Conservation (phyloP, 2,329 filamentous ascomycete species). For the Colletotrichum sp. region DNA sequence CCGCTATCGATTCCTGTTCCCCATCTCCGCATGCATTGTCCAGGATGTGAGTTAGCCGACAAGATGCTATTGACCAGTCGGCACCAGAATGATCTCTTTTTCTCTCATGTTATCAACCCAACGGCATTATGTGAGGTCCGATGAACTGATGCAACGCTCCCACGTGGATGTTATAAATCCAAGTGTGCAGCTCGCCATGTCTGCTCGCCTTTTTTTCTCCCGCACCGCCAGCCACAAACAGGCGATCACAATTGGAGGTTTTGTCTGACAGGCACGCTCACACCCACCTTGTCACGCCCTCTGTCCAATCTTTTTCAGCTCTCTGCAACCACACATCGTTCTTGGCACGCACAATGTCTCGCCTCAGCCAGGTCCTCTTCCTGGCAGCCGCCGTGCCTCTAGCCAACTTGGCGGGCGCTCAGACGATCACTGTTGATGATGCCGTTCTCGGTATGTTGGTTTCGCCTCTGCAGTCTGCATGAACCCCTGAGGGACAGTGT, state of each 20-base stretch:
- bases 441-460: background rate
- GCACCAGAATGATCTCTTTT: background rate
- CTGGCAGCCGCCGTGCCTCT: background rate
- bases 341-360: background rate
- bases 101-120: background rate
- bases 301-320: background rate
- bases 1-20: background rate
- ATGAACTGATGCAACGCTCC: background rate
- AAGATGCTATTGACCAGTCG: background rate
- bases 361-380: background rate
- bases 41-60: background rate
- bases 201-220: background rate
- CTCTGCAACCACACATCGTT: background rate
- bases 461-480: background rate
- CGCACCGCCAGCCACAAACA: conserved; percentile 3
- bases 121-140: background rate
- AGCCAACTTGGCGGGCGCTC: background rate
- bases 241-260: background rate
- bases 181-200: background rate
- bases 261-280: background rate
- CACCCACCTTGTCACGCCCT: background rate
- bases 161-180: conserved; percentile 5
- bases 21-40: background rate
- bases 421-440: conserved; percentile 6
- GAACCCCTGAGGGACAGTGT: background rate